phyloP scores from a whole-genome alignment of 2,329 filamentous ascomycete genomes.

The Paraphoma sp. region DNA sequence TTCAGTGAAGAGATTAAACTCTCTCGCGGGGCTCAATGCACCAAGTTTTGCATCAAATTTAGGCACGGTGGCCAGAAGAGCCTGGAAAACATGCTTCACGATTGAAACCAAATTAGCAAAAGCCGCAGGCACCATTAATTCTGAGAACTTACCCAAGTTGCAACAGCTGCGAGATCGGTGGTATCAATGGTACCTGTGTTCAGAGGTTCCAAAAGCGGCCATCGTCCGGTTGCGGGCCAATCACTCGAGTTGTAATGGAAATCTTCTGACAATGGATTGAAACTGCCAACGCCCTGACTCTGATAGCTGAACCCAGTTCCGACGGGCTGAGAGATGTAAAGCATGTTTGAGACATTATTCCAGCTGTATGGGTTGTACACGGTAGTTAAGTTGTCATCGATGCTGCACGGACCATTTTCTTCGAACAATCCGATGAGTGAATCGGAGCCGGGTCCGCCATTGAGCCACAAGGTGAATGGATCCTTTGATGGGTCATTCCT shows the following conservation, averaged over 20 bases:
- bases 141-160: conserved; percentile 12
- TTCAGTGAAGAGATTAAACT: conserved; percentile 64
- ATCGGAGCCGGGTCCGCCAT: conserved; percentile 59
- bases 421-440: conserved; percentile 63
- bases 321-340: conserved; percentile 69
- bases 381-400: conserved; percentile 25
- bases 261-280: conserved; percentile 52
- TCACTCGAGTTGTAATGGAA: conserved; percentile 52
- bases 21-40: conserved; percentile 41
- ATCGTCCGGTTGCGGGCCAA: conserved; percentile 55
- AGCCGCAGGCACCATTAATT: background rate
- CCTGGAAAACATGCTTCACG: conserved; percentile 29
- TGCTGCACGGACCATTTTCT: conserved; percentile 29
- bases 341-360: conserved; percentile 65
- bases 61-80: conserved; percentile 27
- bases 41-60: conserved; percentile 45
- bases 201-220: conserved; percentile 50
- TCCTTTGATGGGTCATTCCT: conserved; percentile 55
- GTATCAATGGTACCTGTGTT: conserved; percentile 60
- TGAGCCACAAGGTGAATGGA: conserved; percentile 60
- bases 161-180: conserved; percentile 62
- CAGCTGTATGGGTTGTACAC: conserved; percentile 64
- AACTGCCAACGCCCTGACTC: conserved; percentile 22
- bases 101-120: background rate
- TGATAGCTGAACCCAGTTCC: conserved; percentile 59